A percentile compares a stretch with the other conserved stretches of the same genome.
Conservation (phyloP, 352 stramenopile species). For the Phytophthora meadii region DNA sequence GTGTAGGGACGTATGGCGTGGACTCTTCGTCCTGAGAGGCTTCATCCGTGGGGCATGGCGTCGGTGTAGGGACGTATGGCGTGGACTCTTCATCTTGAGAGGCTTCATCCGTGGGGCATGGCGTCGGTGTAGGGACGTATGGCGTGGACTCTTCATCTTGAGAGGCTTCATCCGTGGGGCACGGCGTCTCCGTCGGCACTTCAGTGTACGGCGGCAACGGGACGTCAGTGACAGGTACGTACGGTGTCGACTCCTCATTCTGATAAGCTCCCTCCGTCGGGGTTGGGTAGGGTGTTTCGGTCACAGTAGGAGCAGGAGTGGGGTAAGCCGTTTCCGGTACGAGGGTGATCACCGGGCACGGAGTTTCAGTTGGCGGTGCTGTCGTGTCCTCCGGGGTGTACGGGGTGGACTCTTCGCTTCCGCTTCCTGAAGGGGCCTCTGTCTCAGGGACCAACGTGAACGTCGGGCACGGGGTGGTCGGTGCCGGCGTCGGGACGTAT, state of each 20-base stretch:
- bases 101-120: background rate
- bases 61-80: background rate
- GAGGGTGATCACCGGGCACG: too few relatives aligned
- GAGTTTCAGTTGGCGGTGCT: background rate
- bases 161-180: background rate
- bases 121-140: conserved; percentile 8
- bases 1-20: background rate
- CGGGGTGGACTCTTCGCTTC: conserved; percentile 1
- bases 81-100: too few relatives aligned
- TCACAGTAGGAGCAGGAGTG: too few relatives aligned
- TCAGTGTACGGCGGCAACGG: conserved; percentile 18
- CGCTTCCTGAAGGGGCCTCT: conserved; percentile 4
- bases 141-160: too few relatives aligned
- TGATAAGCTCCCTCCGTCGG: conserved; percentile 15
- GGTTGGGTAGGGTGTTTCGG: conserved; percentile 1
- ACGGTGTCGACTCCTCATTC: conserved; percentile 14
- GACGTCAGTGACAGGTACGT: conserved; percentile 15
- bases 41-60: conserved; percentile 9
- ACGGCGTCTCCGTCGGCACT: conserved; percentile 21
- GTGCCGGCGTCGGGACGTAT: conserved; percentile 15
- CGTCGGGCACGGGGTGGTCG: conserved; percentile 16
- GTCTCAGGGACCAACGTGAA: conserved; percentile 29
- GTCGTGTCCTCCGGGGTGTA: conserved; percentile 15
- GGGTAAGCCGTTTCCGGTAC: too few relatives aligned
- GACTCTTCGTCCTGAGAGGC: too few relatives aligned